Percentiles rank a stretch among this genome's conserved stretches.
These are phyloP conservation scores for Lactarius pseudohatsudake DNA, from an alignment of 768 basidiomycete genomes.

Conservation along the genomic window DNA sequence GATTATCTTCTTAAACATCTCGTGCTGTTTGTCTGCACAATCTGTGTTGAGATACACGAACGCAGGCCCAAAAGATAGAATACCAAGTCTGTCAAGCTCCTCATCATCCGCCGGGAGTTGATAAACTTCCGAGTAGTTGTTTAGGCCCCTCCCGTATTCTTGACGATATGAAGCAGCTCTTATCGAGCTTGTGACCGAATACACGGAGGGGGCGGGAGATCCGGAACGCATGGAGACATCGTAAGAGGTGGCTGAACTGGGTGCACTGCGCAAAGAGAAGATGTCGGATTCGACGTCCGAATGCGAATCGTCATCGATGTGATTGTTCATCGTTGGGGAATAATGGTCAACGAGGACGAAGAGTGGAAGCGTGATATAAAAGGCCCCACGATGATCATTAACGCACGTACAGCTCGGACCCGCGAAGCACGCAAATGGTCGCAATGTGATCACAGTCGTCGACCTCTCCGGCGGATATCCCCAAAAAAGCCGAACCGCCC, in stretches of 20 bases:
- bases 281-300: slow-evolving; percentile 44
- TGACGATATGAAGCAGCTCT: slow-evolving; percentile 57
- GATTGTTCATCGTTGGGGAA: slow-evolving; percentile 25
- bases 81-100: slow-evolving; percentile 68
- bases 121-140: slow-evolving; percentile 80
- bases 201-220: slow-evolving; percentile 68
- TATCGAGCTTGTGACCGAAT: slow-evolving; percentile 65
- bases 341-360: slow-evolving; percentile 13
- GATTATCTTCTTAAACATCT: slow-evolving; percentile 60
- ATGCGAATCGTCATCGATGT: slow-evolving; percentile 42
- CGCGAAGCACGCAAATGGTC: slow-evolving; percentile 4
- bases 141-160: slow-evolving; percentile 68
- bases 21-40: slow-evolving; percentile 61
- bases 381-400: slow-evolving; percentile 19
- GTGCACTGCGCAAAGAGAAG: slow-evolving; percentile 44
- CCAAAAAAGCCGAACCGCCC: slow-evolving; percentile 10
- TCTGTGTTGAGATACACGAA: slow-evolving; percentile 10
- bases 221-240: slow-evolving; percentile 60
- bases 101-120: slow-evolving; percentile 77
- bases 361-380: slow-evolving; percentile 22
- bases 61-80: slow-evolving; percentile 13
- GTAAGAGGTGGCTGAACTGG: slow-evolving; percentile 56
- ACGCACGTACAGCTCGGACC: slow-evolving; percentile 14
- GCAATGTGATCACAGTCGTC: background rate
- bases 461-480: slow-evolving; percentile 20